Conservation (phyloP, 257 asterid genomes). For the Solanum virginianum region DNA sequence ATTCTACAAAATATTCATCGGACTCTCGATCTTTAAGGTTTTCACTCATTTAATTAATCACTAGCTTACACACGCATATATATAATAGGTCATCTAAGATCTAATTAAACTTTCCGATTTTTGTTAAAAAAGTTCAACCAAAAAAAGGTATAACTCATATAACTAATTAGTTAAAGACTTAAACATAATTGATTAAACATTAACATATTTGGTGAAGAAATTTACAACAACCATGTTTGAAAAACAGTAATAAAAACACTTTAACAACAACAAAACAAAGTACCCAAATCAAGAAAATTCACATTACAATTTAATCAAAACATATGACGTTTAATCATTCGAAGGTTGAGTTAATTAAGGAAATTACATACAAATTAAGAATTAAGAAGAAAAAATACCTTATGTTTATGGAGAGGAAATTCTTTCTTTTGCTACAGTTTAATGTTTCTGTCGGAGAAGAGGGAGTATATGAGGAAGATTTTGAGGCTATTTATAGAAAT, state of each 20-base stretch:
- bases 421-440: not conserved
- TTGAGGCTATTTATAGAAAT: not conserved
- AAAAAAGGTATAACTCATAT: too few species aligned
- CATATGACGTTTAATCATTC: not conserved
- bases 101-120: too few species aligned
- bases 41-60: not conserved
- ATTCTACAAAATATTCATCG: too few species aligned
- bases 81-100: too few species aligned
- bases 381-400: not conserved
- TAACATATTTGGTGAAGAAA: not conserved
- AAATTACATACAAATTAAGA: not conserved
- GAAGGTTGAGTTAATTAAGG: not conserved
- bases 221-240: not conserved
- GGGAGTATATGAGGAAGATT: not conserved
- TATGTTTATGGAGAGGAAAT: not conserved
- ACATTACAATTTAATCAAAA: not conserved
- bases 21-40: not conserved
- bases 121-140: too few species aligned
- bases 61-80: too few species aligned
- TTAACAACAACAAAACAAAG: not conserved
- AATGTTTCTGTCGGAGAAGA: not conserved
- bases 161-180: not conserved
- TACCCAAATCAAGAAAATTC: not conserved
- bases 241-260: not conserved
- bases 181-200: not conserved